Conservation (phyloP, 2,329 filamentous ascomycete genomes). For the Pseudogymnoascus sp. region DNA sequence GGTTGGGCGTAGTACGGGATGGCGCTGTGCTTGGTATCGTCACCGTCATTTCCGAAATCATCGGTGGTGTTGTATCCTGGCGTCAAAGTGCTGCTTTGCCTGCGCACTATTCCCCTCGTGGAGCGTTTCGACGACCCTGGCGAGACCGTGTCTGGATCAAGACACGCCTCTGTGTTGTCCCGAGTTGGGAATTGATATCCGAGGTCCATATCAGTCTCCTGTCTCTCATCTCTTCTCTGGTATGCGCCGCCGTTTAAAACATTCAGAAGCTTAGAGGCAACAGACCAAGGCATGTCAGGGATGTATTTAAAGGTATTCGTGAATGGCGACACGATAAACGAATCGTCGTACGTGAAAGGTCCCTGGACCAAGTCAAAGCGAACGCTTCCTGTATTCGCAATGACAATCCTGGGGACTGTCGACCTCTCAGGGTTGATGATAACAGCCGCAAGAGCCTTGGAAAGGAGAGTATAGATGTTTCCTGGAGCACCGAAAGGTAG, state of each 20-base stretch:
- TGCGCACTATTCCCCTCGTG: slow-evolving; percentile 21
- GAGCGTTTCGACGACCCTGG: slow-evolving; percentile 14
- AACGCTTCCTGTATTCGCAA: slow-evolving; percentile 84
- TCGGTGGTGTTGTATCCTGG: slow-evolving; percentile 87
- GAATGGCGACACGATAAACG: slow-evolving; percentile 83
- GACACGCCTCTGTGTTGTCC: not conserved
- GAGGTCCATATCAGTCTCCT: not conserved
- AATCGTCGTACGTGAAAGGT: slow-evolving; percentile 77
- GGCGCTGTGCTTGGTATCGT: slow-evolving; percentile 75
- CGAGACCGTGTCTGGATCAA: slow-evolving; percentile 13
- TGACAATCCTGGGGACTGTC: slow-evolving; percentile 57
- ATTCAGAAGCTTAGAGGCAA: slow-evolving; percentile 57
- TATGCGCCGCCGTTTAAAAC: slow-evolving; percentile 44
- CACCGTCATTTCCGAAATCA: slow-evolving; percentile 73
- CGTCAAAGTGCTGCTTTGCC: slow-evolving; percentile 27
- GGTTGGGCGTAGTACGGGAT: slow-evolving; percentile 71
- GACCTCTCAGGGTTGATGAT: slow-evolving; percentile 47
- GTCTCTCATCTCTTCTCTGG: not conserved
- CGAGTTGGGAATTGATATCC: not conserved
- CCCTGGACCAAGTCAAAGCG: slow-evolving; percentile 96
- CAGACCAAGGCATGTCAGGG: slow-evolving; percentile 67
- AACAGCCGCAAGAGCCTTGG: slow-evolving; percentile 59
- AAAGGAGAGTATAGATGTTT: slow-evolving; percentile 61
- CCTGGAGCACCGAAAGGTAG: slow-evolving; percentile 60
- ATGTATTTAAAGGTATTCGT: slow-evolving; percentile 68